Evolutionary conservation across 2,329 filamentous ascomycete species (phyloP).

Genomic region (Cladosporium sp.): DNA sequence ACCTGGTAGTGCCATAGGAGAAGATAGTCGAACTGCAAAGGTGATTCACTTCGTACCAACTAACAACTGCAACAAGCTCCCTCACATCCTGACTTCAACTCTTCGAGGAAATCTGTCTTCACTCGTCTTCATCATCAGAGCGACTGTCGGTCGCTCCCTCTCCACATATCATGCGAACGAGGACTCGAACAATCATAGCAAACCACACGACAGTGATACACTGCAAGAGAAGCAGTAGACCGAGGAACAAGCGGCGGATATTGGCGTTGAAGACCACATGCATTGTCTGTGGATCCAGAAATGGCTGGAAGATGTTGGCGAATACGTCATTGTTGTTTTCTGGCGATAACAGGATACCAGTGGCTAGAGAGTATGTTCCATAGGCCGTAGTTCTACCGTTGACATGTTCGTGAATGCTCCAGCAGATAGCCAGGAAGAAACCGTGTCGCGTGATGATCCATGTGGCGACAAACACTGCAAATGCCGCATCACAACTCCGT

Average conservation of each 20-base stretch:
- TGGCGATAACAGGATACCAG: conserved; percentile 56
- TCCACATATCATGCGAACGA: conserved; percentile 79
- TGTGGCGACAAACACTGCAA: conserved; percentile 81
- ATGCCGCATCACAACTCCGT: conserved; percentile 75
- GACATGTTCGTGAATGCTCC: conserved; percentile 73
- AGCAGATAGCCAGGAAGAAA: conserved; percentile 76
- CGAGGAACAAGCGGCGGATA: conserved; percentile 78
- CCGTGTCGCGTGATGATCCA: conserved; percentile 86
- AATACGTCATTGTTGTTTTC: conserved; percentile 47
- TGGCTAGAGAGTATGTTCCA: conserved; percentile 68
- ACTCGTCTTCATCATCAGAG: conserved; percentile 80
- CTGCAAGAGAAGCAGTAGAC: conserved; percentile 75
- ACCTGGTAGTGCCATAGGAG: no score
- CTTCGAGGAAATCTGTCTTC: conserved; percentile 27
- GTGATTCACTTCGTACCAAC: no score
- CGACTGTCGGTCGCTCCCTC: conserved; percentile 77
- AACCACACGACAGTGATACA: conserved; percentile 85
- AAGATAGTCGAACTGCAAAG: no score
- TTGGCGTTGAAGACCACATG: conserved; percentile 76
- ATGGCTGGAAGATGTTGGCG: conserved; percentile 71
- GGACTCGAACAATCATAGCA: conserved; percentile 63
- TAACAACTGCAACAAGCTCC: no score
- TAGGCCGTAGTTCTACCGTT: conserved; percentile 59
- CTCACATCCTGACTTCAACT: no score
- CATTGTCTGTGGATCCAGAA: conserved; percentile 65